Percentiles rank a stretch among this genome's conserved stretches.
phyloP scores from a whole-genome alignment of 2,329 filamentous ascomycete species.

The Coniochaeta sp. region DNA sequence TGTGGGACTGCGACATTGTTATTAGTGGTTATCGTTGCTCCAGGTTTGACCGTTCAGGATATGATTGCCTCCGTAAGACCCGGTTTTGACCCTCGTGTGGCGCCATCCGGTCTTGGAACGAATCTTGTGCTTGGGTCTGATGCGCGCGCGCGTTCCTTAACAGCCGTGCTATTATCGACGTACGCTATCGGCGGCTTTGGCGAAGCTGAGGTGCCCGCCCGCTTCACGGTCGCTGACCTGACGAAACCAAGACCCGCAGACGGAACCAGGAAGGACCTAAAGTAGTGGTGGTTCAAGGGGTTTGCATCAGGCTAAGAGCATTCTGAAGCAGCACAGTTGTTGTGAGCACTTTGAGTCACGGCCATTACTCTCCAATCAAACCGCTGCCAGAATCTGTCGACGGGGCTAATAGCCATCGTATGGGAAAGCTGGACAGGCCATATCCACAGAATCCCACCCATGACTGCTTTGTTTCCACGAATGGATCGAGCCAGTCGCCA shows the following conservation, averaged over 20 bases:
- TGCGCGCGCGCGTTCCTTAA: background rate
- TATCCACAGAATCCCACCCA: background rate
- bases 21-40: background rate
- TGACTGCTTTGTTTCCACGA: background rate
- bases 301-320: constrained; percentile 1
- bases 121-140: background rate
- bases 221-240: background rate
- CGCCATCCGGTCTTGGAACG: background rate
- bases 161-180: background rate
- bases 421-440: background rate
- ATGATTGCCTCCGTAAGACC: background rate
- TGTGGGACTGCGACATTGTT: background rate
- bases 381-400: background rate
- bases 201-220: constrained; percentile 1
- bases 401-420: constrained; percentile 1
- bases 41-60: background rate
- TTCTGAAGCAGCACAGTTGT: background rate
- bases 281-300: background rate
- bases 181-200: constrained; percentile 2
- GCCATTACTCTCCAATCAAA: constrained; percentile 2
- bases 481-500: background rate
- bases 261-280: background rate
- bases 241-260: constrained; percentile 1
- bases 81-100: background rate
- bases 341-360: background rate